These are phyloP conservation scores for Ceriops tagal DNA, from an alignment of 345 rosid species.

Conservation along the genomic window DNA sequence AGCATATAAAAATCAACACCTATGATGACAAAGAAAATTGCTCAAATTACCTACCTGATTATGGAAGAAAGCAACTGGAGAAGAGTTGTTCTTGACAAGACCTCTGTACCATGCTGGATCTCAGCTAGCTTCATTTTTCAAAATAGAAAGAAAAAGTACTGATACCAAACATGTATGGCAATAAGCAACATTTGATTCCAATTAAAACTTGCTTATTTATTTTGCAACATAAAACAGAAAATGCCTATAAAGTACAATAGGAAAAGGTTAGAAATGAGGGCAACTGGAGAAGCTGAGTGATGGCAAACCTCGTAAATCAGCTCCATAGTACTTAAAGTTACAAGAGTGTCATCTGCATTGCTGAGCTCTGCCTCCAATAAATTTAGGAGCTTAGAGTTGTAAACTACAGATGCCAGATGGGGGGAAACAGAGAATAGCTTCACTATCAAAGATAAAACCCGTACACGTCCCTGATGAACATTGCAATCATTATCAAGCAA, in stretches of 20 bases:
- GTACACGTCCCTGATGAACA: slow-evolving; percentile 69
- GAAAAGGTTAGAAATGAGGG: background rate
- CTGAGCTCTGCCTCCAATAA: slow-evolving; percentile 71
- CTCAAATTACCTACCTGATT: slow-evolving; percentile 49
- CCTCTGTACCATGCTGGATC: slow-evolving; percentile 65
- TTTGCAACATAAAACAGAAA: background rate
- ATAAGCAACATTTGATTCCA: background rate
- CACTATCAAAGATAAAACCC: slow-evolving; percentile 76
- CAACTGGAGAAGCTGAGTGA: background rate
- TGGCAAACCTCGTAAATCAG: slow-evolving; percentile 74
- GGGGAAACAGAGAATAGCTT: slow-evolving; percentile 78
- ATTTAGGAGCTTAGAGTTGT: slow-evolving; percentile 59
- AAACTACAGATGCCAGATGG: slow-evolving; percentile 57
- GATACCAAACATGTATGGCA: background rate
- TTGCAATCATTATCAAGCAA: slow-evolving; percentile 15
- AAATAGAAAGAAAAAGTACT: slow-evolving; percentile 2
- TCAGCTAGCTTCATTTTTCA: slow-evolving; percentile 59
- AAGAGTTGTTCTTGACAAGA: slow-evolving; percentile 63
- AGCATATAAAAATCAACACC: slow-evolving; percentile 3
- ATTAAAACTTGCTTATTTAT: no score
- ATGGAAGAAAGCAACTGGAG: slow-evolving; percentile 61
- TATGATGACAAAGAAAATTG: slow-evolving; percentile 6
- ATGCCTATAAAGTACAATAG: background rate
- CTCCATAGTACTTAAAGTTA: slow-evolving; percentile 66
- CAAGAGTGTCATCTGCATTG: slow-evolving; percentile 60